Percentiles rank a stretch among this genome's conserved stretches.
Evolutionary conservation across 2,329 filamentous ascomycete species (phyloP).

Genomic region (Paramyrothecium roridum): DNA sequence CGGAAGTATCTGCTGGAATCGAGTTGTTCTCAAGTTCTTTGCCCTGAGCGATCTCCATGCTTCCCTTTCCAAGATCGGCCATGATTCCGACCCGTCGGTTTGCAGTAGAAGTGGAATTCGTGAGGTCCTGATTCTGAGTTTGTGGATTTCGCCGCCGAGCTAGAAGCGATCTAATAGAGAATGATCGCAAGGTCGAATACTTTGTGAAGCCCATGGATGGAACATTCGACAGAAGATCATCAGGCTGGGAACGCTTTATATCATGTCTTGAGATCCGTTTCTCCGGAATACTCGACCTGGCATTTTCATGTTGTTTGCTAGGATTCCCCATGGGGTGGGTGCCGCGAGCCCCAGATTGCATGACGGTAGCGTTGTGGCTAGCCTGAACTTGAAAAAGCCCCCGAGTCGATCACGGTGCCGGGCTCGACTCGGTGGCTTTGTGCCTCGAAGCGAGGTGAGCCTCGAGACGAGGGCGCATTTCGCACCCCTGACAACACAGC

Average conservation of each 20-base stretch:
- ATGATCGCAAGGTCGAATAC: neutral
- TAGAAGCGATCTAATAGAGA: neutral
- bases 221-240: neutral
- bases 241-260: neutral
- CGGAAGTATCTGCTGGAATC: neutral
- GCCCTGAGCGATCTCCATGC: neutral
- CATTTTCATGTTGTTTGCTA: neutral
- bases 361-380: neutral
- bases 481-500: neutral
- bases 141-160: neutral
- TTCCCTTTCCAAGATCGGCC: neutral
- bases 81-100: neutral
- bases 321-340: neutral
- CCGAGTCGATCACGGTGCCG: neutral
- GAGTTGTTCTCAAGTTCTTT: neutral
- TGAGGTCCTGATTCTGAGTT: neutral
- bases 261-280: neutral
- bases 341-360: neutral
- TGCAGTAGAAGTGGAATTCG: neutral
- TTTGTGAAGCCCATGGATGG: neutral
- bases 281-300: neutral
- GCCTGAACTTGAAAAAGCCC: too few species aligned
- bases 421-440: neutral
- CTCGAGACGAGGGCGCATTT: neutral
- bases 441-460: neutral